These are phyloP conservation scores for Paxillus rubicundulus DNA, from an alignment of 768 basidiomycete species.

Conservation along the genomic window DNA sequence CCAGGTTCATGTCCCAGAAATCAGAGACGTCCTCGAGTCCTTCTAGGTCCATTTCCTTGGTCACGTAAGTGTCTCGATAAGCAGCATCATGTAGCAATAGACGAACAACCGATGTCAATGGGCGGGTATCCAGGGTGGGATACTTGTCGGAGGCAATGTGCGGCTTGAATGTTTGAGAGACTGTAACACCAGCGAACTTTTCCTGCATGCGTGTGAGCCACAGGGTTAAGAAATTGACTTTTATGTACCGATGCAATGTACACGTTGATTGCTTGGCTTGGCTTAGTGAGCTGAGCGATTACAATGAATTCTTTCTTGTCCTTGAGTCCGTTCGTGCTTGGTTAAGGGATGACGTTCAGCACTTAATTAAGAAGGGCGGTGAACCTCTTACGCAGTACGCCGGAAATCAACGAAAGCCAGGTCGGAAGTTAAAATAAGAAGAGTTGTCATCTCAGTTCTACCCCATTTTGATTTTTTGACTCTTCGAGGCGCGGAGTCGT, in stretches of 20 bases:
- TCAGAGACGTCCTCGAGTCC: constrained; percentile 67
- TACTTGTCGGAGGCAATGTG: constrained; percentile 51
- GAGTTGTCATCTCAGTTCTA: constrained; percentile 59
- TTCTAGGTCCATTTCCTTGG: constrained; percentile 62
- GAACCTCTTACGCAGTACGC: constrained; percentile 59
- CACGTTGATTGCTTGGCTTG: constrained; percentile 67
- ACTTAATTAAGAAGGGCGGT: background rate
- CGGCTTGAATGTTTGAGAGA: constrained; percentile 56
- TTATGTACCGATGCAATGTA: constrained; percentile 57
- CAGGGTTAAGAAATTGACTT: constrained; percentile 8
- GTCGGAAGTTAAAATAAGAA: constrained; percentile 78
- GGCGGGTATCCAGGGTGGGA: constrained; percentile 70
- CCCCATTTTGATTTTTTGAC: constrained; percentile 45
- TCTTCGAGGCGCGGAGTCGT: constrained; percentile 34
- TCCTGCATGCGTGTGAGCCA: constrained; percentile 49
- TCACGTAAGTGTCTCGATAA: constrained; percentile 4
- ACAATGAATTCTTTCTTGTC: constrained; percentile 60
- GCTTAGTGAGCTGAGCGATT: constrained; percentile 59
- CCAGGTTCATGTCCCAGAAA: constrained; percentile 56
- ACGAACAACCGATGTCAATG: constrained; percentile 56
- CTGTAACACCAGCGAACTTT: constrained; percentile 63
- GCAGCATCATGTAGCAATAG: background rate
- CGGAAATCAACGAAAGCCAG: constrained; percentile 75
- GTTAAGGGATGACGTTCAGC: constrained; percentile 1
- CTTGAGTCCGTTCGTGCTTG: constrained; percentile 67